Base-by-base conservation (phyloP, 2,329 filamentous ascomycete species). In the Fusarium praegraminearum region DNA sequence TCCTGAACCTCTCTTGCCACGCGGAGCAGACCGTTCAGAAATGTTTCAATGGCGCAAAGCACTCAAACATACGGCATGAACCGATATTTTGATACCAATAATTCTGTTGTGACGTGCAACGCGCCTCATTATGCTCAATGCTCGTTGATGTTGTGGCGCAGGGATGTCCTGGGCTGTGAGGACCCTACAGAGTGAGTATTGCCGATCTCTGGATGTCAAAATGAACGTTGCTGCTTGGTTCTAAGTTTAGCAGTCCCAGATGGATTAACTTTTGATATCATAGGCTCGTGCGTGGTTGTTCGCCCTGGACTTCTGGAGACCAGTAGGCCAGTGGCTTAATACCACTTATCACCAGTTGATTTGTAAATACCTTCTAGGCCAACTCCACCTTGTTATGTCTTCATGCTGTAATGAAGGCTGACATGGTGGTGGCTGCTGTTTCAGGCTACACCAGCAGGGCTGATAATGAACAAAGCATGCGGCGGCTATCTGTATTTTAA, bases 281-380 rank as follows among this genome's bases (percentile, higher is more conserved):
- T 71, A 58, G 62, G 72, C 65, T 71, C 62, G 70, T 68, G 70
- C 65, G 56, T 57, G 50, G 24, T 57, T 59, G 53, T 63, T 64
- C 47, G 53, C 62, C n/a, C n/a, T n/a, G n/a, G n/a, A n/a, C n/a
- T n/a, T 54, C 45, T 47, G 35, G 35, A 32, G 28, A n/a, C 28
- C 47, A 26, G 44, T 38, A 22, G 41, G 36, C 24, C 20, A 30
- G 33, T n/a, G 52, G 16, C 38, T 32, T 36, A 22, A n/a, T 28
- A 28, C 20, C 13, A 41, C 38, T 36, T 36, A 33, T 28, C 32
- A 28, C 13, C 7, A 41, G 22, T 52, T 24, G 13, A 30, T 26
- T 9, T 36, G 16, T 7, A 18, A 30, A 32, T 44, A 54, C 41
- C 54, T 26, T 16, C 22, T 33, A 50, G 47, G 32, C n/a, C 18